Conservation (phyloP, 2,329 filamentous ascomycete genomes). For the Diaporthe sp. region DNA sequence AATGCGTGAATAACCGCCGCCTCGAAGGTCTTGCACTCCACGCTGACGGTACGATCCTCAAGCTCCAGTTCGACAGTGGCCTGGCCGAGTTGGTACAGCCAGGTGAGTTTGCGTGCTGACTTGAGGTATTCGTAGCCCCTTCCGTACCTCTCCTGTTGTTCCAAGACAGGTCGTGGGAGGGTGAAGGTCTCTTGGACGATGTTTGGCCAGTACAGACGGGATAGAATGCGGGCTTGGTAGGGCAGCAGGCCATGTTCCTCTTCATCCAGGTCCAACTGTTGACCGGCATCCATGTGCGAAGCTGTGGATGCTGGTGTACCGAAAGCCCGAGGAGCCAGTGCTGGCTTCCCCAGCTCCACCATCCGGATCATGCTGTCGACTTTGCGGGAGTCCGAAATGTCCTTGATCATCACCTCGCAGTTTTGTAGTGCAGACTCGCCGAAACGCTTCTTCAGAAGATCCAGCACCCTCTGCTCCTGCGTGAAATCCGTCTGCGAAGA, state of each 20-base stretch:
- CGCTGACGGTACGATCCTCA: conserved; percentile 78
- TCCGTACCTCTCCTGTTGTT: conserved; percentile 77
- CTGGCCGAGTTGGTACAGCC: conserved; percentile 85
- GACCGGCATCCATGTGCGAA: conserved; percentile 26
- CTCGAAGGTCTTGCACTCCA: conserved; percentile 85
- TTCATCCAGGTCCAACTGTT: conserved; percentile 44
- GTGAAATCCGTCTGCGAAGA: conserved; percentile 75
- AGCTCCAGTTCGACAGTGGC: conserved; percentile 85
- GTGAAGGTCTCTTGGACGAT: conserved; percentile 76
- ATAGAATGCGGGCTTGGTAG: conserved; percentile 87
- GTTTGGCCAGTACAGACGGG: conserved; percentile 92
- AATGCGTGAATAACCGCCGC: conserved; percentile 91
- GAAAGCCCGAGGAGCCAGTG: conserved; percentile 20
- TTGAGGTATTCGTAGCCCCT: conserved; percentile 83
- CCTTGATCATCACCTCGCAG: conserved; percentile 97
- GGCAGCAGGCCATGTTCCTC: conserved; percentile 64
- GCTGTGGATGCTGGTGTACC: conserved; percentile 38
- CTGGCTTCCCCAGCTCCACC: conserved; percentile 51
- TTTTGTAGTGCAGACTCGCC: conserved; percentile 88
- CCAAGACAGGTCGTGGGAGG: conserved; percentile 67
- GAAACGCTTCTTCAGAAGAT: conserved; percentile 88
- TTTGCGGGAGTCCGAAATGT: conserved; percentile 84
- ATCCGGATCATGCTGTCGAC: conserved; percentile 76
- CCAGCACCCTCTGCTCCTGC: conserved; percentile 84
- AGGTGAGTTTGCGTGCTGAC: conserved; percentile 85